Base-by-base conservation (phyloP, 2,329 filamentous ascomycete species). In the Podosphaera leucotricha region DNA sequence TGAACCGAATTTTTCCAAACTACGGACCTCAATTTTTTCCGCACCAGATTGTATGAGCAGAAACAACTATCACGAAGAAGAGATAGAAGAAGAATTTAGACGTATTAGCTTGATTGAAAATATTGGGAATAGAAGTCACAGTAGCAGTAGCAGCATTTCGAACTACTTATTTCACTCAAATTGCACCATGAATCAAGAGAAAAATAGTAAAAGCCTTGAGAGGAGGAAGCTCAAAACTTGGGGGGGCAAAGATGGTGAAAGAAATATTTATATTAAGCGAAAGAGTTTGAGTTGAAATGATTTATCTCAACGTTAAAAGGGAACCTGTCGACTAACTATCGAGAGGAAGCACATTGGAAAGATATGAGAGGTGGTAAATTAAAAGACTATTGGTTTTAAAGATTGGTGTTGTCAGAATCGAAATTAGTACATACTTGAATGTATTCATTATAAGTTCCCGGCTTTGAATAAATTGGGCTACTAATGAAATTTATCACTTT, bases 81-180 rank as follows among this genome's bases (percentile, higher is more conserved):
- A 45, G 22, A 28, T 38, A 36, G 15, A 20, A 11, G 24, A 36
- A 30, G 26, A 36, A 35, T 35, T 43, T 6, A 20, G 24, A 19
- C 16, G 19, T 8, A 36, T 43, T 16, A 18, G 41, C 11, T 28
- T 43, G 6, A 41, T 50, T 1, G 48, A 53, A 19, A 47, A 46
- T 22, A 8, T 47, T 19, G 45, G 15, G 47, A 24, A 38, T 35
- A 19, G 35, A 15, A 11, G 22, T 33, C 22, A 28, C 15, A 20
- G 40, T n/a, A 19, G 13, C 16, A 52, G 46, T 42, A 19, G 13
- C 16, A 52, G 46, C 41, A 54, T 54, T 44, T 48, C 49, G 2
- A 50, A 57, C 44, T 50, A 53, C 8, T 52, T 46, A 28, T 55
- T 54, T 18, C 55, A 54, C 42, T 47, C 53, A 5, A 53, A 57